Evolutionary conservation across 2,329 filamentous ascomycete species (phyloP).

Genomic region (Sphaerulina musiva): DNA sequence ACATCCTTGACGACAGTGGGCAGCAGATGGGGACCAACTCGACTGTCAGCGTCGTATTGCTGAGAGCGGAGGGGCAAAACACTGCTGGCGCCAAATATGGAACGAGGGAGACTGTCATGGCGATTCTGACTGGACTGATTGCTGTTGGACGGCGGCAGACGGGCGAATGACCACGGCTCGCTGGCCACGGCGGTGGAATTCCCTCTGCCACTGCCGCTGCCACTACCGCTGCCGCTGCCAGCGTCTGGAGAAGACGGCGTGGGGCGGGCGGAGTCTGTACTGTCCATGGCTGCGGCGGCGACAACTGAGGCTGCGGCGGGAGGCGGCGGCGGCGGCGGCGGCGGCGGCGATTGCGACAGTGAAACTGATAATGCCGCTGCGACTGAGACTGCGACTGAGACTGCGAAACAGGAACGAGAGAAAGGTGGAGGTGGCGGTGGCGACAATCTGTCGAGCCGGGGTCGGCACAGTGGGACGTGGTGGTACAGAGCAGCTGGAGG

Average conservation of each 20-base stretch:
- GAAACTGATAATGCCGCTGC: not conserved
- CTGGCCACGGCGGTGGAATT: not conserved
- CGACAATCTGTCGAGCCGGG: not conserved
- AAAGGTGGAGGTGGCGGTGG: not conserved
- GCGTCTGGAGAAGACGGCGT: not conserved
- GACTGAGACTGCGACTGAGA: not conserved
- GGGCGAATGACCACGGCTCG: constrained; percentile 17
- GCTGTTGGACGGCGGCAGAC: constrained; percentile 4
- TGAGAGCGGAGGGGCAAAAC: constrained; percentile 6
- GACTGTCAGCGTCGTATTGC: constrained; percentile 12
- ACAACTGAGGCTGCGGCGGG: not conserved
- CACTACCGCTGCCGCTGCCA: no score
- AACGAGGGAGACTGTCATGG: constrained; percentile 20
- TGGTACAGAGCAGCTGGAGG: no score
- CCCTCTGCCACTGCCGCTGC: not conserved
- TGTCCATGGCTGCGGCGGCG: constrained; percentile 1
- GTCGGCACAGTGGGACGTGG: not conserved
- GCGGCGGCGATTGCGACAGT: no score
- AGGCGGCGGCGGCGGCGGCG: no score
- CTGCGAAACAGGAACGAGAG: not conserved
- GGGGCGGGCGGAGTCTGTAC: not conserved
- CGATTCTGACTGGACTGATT: constrained; percentile 9
- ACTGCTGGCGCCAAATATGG: constrained; percentile 19
- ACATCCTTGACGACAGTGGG: constrained; percentile 44
- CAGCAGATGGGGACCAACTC: constrained; percentile 24